Base-by-base conservation (phyloP, 768 basidiomycete genomes). In the Hortiboletus flavorubellus region DNA sequence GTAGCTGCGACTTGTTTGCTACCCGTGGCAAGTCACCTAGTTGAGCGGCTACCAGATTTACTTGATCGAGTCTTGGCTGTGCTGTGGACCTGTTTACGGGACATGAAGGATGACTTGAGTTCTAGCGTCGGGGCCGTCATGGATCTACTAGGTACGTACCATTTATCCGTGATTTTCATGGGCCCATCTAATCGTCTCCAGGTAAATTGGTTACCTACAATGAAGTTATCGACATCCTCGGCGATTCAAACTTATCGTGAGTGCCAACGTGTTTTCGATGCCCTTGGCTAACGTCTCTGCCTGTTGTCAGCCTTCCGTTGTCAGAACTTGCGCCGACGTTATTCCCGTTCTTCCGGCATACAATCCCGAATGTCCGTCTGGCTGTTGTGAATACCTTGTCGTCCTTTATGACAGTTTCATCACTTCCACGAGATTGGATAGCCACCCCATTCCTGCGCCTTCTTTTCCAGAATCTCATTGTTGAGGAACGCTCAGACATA, bases 291-390 rank as follows among this genome's bases (percentile, higher is more conserved):
- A 65, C 15, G 35, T 51, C 34, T 46, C 8, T 4, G 15, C 26
- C 35, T 45, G 37, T 45, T 8, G 33, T 11, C 58, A 94, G 92
- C n/a, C 76, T 86, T 45, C 88, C 93, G 4, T 79, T 98, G 31
- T 79, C 85, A n/a, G 80, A 80, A 4, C 81, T 97, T 53, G 89
- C 95, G 7, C 89, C 90, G 2, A 91, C 89, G 1, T 75, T 96
- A 6, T 98, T 93, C 73, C 92, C 96, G 4, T 98, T 96, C 79
- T 95, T 98, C 74, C 91, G 97, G 16, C 97, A 99, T 70, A 95
- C 96, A 0, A 98, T 99, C 64, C 73, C 89, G 2, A 88, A 87
- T 56, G 97, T 99, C 51, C 91, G 97, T 8, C 79, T 95, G 14
- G 88, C 97, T 3, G 95, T 98, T 3, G 89, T 95, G 43, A 87